Evolutionary conservation across 495 filamentous ascomycete species (phyloP).

Genomic region (Physcia stellaris): DNA sequence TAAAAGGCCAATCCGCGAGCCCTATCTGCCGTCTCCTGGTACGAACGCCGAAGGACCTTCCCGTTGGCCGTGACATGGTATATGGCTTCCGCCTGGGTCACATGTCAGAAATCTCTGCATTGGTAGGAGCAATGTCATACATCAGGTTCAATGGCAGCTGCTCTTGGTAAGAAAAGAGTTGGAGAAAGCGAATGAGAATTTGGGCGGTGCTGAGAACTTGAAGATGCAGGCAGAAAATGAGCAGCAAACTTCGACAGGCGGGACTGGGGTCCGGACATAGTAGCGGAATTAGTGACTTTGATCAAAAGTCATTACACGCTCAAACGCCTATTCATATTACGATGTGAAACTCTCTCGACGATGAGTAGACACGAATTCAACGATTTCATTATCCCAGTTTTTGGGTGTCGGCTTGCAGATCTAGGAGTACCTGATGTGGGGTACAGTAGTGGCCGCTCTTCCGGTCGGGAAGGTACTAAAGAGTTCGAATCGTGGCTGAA

Average conservation of each 20-base stretch:
- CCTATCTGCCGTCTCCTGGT: conserved; percentile 69
- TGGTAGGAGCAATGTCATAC: conserved; percentile 27
- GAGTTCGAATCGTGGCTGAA: too few relatives aligned
- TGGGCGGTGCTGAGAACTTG: conserved; percentile 32
- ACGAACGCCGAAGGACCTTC: conserved; percentile 57
- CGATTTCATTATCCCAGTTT: too few relatives aligned
- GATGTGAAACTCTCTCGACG: too few relatives aligned
- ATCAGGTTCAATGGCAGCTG: conserved; percentile 79
- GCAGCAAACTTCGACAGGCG: conserved; percentile 49
- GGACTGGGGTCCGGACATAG: conserved; percentile 41
- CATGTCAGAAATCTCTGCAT: not conserved
- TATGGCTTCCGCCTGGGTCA: conserved; percentile 57
- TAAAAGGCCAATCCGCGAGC: conserved; percentile 80
- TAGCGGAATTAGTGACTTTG: not conserved
- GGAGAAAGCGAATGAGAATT: conserved; percentile 76
- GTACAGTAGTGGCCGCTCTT: too few relatives aligned
- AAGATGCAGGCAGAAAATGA: conserved; percentile 37
- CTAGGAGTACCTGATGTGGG: too few relatives aligned
- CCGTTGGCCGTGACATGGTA: conserved; percentile 76
- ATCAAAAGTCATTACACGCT: not conserved
- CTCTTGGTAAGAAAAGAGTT: conserved; percentile 78
- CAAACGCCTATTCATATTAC: too few relatives aligned
- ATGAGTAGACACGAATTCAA: too few relatives aligned
- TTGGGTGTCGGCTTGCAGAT: too few relatives aligned
- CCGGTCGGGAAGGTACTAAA: too few relatives aligned